Evolutionary conservation across 495 filamentous ascomycete genomes (phyloP), one percentile per base, ranked within the genome.

Genomic region (Xylona heveae): DNA sequence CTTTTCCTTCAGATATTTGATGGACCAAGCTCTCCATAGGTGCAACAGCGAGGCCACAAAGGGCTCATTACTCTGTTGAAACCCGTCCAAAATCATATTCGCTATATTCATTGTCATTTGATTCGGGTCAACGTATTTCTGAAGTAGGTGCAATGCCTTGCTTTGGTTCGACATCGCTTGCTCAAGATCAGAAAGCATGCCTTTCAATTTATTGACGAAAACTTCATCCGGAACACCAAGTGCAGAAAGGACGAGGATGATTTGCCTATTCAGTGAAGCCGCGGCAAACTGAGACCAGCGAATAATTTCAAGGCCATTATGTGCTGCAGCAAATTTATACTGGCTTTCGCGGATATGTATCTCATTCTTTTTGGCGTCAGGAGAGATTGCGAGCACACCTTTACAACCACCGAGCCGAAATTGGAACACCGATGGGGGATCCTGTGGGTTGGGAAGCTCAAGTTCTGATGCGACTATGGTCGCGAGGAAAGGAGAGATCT

Each of bases 351-450:
- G 72, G 30, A 91, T 72, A 31, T 74, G 68, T 12, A 91, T 62
- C 31, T 91, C 64, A 1, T 53, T 57, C 0, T 57, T 57, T 21
- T 48, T 52, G 20, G 63, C 59, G 5, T 78, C 64, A 2, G 74
- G 61, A 42, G 64, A 82, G 6, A 77, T 52, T 2, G 71, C 70
- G 9, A 99, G 59, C 27, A 99, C 68, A 1, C 88, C 88, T 52
- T 99, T 99, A 46, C 68, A 81, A 10, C 88, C 90, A 10, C 76
- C 88, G 37, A 91, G 62, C 10, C 90, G 76, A 42, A 94, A 92
- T 43, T 99, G 88, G 40, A 78, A 82, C 0, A 76, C 78, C 0
- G 82, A 92, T 0, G 85, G 84, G 24, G 62, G 51, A 1, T 59
- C 44, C 8, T 46, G 49, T 1, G 46, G 36, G 3, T 57, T 60